phyloP scores from a whole-genome alignment of 768 basidiomycete genomes.

The Pulveroboletus sp. region DNA sequence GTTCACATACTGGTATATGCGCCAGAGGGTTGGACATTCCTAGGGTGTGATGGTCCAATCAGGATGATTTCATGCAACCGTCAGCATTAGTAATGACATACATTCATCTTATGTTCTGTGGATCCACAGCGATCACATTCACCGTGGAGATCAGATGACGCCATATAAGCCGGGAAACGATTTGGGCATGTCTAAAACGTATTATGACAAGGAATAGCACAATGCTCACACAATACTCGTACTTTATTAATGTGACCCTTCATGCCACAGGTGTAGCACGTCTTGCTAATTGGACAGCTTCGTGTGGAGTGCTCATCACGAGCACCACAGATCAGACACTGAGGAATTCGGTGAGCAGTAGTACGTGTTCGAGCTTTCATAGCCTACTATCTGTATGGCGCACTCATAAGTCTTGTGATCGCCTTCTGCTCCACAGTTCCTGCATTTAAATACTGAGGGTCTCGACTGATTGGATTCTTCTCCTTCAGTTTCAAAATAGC shows the following conservation, averaged over 20 bases:
- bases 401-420: constrained; percentile 68
- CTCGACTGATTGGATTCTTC: constrained; percentile 38
- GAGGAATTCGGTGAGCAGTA: constrained; percentile 1
- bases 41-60: constrained; percentile 24
- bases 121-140: constrained; percentile 72
- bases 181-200: constrained; percentile 64
- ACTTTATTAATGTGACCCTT: constrained; percentile 76
- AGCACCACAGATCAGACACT: constrained; percentile 81
- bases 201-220: not conserved
- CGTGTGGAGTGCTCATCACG: constrained; percentile 75
- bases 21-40: constrained; percentile 85
- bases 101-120: constrained; percentile 57
- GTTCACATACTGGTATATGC: constrained; percentile 68
- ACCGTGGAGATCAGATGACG: constrained; percentile 27
- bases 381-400: constrained; percentile 63
- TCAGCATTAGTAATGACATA: constrained; percentile 29
- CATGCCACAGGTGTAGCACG: constrained; percentile 78
- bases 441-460: constrained; percentile 56
- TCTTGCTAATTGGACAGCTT: constrained; percentile 76
- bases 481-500: constrained; percentile 59
- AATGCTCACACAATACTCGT: not conserved
- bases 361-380: not conserved
- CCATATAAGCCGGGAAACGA: constrained; percentile 32
- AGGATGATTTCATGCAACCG: not conserved
- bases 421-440: constrained; percentile 71